phyloP scores from a whole-genome alignment of 1,284 basidiomycete genomes.

The Macrocystidia cucumis region DNA sequence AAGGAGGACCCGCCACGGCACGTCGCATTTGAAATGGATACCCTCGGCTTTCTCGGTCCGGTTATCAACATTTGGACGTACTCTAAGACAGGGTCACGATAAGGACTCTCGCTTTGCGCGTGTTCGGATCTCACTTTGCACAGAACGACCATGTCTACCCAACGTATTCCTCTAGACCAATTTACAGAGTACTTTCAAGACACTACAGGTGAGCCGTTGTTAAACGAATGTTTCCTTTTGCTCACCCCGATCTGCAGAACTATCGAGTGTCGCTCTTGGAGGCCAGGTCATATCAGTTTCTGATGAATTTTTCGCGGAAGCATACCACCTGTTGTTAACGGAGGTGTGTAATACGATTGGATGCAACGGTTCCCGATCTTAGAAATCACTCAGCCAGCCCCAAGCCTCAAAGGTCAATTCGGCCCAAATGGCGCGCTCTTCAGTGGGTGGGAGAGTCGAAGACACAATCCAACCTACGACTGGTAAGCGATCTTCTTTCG shows the following conservation, averaged over 20 bases:
- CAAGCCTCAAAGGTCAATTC: conserved; percentile 87
- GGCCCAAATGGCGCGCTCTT: conserved; percentile 94
- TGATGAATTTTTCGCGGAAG: conserved; percentile 95
- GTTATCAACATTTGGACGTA: too few species aligned
- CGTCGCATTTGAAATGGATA: too few species aligned
- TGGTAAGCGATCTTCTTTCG: conserved; percentile 48
- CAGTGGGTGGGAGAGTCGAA: conserved; percentile 90
- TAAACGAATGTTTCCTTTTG: not conserved
- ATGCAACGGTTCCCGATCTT: not conserved
- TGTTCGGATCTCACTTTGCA: not conserved
- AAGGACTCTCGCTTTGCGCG: too few species aligned
- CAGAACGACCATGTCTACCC: conserved; percentile 25
- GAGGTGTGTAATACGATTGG: conserved; percentile 41
- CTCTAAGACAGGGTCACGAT: too few species aligned
- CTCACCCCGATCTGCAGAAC: conserved; percentile 43
- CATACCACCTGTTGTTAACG: conserved; percentile 77
- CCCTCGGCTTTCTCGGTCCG: too few species aligned
- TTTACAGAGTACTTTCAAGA: conserved; percentile 45
- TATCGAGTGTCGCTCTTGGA: conserved; percentile 85
- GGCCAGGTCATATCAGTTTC: conserved; percentile 73
- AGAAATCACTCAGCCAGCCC: conserved; percentile 64
- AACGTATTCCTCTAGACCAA: conserved; percentile 42
- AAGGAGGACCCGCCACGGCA: too few species aligned
- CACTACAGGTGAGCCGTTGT: conserved; percentile 46
- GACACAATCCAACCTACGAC: conserved; percentile 87